A percentile compares a stretch with the other conserved stretches of the same genome.
Evolutionary conservation across 2,329 filamentous ascomycete genomes (phyloP).

Genomic region (Lachnellula cervina): DNA sequence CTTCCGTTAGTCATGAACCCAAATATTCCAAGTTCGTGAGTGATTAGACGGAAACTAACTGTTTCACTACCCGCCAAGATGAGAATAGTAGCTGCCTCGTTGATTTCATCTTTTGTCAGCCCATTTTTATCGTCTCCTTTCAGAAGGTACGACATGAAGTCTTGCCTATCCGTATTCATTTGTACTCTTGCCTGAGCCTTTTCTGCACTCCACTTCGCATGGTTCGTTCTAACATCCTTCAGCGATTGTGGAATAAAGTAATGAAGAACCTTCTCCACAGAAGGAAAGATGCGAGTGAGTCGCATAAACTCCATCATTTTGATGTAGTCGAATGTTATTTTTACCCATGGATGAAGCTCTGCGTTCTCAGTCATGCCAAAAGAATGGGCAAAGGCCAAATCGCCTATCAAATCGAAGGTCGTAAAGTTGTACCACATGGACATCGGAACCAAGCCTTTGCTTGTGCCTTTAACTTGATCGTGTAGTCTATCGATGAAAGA

Average conservation of each 20-base stretch:
- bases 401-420: background rate
- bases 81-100: background rate
- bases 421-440: background rate
- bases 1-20: no score
- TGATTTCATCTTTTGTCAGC: background rate
- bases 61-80: conserved; percentile 11
- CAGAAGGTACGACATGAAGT: background rate
- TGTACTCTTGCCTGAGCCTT: background rate
- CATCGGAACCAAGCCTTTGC: background rate
- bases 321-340: background rate
- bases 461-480: background rate
- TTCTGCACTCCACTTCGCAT: background rate
- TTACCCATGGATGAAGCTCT: background rate
- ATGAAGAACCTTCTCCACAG: background rate
- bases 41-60: no score
- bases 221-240: background rate
- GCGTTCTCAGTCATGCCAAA: background rate
- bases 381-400: background rate
- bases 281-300: background rate
- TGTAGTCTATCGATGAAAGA: background rate
- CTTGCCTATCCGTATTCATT: background rate
- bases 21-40: no score
- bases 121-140: background rate
- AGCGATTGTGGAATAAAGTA: background rate
- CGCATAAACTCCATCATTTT: background rate